Base-by-base conservation (phyloP, 2,329 filamentous ascomycete species). In the Diplodia corticola region DNA sequence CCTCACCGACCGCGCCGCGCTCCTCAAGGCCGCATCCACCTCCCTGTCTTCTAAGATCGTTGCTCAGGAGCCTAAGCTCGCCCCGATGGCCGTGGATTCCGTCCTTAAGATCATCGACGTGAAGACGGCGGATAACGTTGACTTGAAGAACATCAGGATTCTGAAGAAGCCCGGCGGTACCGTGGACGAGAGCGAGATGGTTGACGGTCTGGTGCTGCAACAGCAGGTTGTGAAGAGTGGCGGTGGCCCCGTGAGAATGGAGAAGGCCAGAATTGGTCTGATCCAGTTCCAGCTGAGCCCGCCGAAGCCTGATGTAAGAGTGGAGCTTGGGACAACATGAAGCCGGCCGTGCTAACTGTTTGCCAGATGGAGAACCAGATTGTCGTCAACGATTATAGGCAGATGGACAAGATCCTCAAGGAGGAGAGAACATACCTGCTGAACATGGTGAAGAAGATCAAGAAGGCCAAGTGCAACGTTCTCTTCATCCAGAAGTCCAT, bases 381-480 rank as follows among this genome's bases (percentile, higher is more conserved):
- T 70, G 90, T 96, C 35, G 95, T 99, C 75, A 99, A 99, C 80
- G 95, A 99, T 83, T 99, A 99, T 86, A 88, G 95, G 76, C 95
- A 99, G 80, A 99, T 99, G 95, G 95, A 99, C 85, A 99, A 98
- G 86, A 99, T 99, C 71, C 87, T 99, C 73, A 99, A 99, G 83
- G 95, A 99, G 82, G 95, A 99, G 84, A 92, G 95, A 72, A 91
- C 95, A 72, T 99, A 99, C 81, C 88, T 99, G 70, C 87, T 99
- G 67, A 98, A 98, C 84, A 91, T 99, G 88, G 93, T 96, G 77
- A 98, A 99, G 88, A 99, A 98, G 86, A 99, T 99, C 81, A 97
- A 98, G 84, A 99, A 98, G 86, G 93, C 95, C 72, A 99, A 98
- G 85, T 99, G 95, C 83, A 99, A 99, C 75, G 95, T 99, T 50